A percentile compares a stretch with the other conserved stretches of the same genome.
phyloP scores from a whole-genome alignment of 768 basidiomycete genomes.

The Podaxis carcinomalis region DNA sequence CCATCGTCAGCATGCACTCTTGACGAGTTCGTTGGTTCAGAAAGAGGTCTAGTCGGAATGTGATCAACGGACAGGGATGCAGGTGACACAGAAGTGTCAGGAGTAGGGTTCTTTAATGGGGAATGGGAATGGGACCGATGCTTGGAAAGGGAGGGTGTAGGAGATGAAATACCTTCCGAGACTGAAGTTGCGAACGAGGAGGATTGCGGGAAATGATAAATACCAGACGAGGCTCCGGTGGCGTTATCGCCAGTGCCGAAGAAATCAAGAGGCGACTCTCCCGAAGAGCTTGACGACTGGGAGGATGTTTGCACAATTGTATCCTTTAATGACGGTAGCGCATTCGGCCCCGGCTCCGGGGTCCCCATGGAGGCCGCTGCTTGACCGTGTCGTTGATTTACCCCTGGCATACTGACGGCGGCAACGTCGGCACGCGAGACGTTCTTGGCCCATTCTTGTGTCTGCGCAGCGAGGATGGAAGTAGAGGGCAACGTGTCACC shows the following conservation, averaged over 20 bases:
- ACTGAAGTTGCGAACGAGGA: constrained; percentile 20
- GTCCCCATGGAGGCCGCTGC: neutral
- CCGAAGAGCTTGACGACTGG: constrained; percentile 19
- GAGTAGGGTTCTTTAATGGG: neutral
- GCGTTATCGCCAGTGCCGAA: constrained; percentile 7
- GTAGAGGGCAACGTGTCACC: neutral
- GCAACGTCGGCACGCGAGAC: constrained; percentile 17
- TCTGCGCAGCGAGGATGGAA: constrained; percentile 5
- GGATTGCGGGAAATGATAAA: constrained; percentile 20
- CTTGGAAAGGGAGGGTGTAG: neutral
- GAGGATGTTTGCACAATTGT: constrained; percentile 1
- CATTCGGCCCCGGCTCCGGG: neutral
- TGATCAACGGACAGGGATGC: neutral
- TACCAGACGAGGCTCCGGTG: constrained; percentile 9
- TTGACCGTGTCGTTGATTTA: neutral
- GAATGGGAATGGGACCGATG: neutral
- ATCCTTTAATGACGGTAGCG: neutral
- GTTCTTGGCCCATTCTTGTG: constrained; percentile 37
- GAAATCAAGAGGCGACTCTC: constrained; percentile 8
- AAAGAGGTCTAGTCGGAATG: neutral
- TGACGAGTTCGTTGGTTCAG: neutral
- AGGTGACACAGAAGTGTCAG: neutral
- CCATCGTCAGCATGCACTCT: neutral
- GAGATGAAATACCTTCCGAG: neutral
- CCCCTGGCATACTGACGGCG: neutral